These are phyloP conservation scores for Scutellaria galericulata DNA, from an alignment of 257 asterid species.

Conservation along the genomic window DNA sequence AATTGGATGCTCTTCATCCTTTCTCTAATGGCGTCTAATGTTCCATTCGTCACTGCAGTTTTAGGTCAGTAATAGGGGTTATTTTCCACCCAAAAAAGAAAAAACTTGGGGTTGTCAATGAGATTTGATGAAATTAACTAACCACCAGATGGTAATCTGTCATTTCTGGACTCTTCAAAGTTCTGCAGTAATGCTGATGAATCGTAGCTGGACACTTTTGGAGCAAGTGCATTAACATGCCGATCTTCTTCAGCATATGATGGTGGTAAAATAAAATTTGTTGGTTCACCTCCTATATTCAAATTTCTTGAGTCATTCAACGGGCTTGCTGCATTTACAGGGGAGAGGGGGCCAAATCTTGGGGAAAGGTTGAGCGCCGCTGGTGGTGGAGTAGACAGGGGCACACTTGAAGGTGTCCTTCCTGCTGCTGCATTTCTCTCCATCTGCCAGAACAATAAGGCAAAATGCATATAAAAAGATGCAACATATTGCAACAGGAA, in stretches of 20 bases:
- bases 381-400: slow-evolving; percentile 95
- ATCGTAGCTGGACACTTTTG: slow-evolving; percentile 53
- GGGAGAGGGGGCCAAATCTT: slow-evolving; percentile 70
- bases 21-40: slow-evolving; percentile 94
- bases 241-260: slow-evolving; percentile 76
- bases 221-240: slow-evolving; percentile 42
- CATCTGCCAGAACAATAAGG: slow-evolving; percentile 69
- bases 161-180: slow-evolving; percentile 67
- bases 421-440: slow-evolving; percentile 99
- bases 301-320: slow-evolving; percentile 58
- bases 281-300: slow-evolving; percentile 68
- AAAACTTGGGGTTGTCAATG: not conserved
- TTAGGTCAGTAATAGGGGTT: not conserved
- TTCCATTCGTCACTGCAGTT: slow-evolving; percentile 82
- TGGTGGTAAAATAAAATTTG: slow-evolving; percentile 83
- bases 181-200: slow-evolving; percentile 60
- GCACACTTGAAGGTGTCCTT: slow-evolving; percentile 97
- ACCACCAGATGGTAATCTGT: slow-evolving; percentile 89
- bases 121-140: slow-evolving; percentile 30
- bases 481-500: not conserved
- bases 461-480: not conserved
- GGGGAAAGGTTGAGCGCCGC: slow-evolving; percentile 79
- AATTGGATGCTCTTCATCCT: slow-evolving; percentile 97
- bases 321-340: slow-evolving; percentile 69
- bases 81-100: not conserved